Base-by-base conservation (phyloP, 345 rosid species). In the Lagerstroemia speciosa region DNA sequence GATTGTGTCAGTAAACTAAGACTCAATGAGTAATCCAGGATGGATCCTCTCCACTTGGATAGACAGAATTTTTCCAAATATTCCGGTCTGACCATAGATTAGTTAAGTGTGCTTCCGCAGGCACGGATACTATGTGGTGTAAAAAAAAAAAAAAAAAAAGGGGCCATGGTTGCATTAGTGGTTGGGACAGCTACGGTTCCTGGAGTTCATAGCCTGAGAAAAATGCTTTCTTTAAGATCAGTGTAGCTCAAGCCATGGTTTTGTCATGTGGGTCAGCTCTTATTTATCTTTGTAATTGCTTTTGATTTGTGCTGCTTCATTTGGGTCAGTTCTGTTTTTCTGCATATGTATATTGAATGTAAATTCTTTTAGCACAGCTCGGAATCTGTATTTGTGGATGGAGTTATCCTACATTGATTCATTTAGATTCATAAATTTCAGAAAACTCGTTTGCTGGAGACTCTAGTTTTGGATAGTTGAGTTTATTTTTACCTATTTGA, bases 151-250 rank as follows among this genome's bases (percentile, higher is more conserved):
- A n/a, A n/a, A n/a, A n/a, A n/a, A n/a, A n/a, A n/a, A n/a, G n/a
- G n/a, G n/a, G n/a, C n/a, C n/a, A n/a, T n/a, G n/a, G n/a, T n/a
- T n/a, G n/a, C 26, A 8, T 2, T 58, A 5, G 63, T 29, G 4
- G 29, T 29, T 9, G 63, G 63, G 63, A 14, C 7, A 16, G 34
- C 34, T 33, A 72, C 66, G 31, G 67, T 0, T 43, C 41, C 31
- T 67, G 45, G 64, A 55, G 58, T 46, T n/a, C n/a, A 58, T n/a
- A n/a, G n/a, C n/a, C n/a, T n/a, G n/a, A 43, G n/a, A 65, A 53
- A 60, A 45, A 72, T 72, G 75, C 65, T 72, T 6, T 29, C 69
- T 52, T 71, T 71, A 45, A 72, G 75, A 70, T 72, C 19, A 66
- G 70, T 66, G 22, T 22, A 14, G 1, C 16, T 31, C 55, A 29